Evolutionary conservation across 345 rosid genomes (phyloP), one percentile per base, ranked within the genome.

Genomic region (Heritiera fomes): DNA sequence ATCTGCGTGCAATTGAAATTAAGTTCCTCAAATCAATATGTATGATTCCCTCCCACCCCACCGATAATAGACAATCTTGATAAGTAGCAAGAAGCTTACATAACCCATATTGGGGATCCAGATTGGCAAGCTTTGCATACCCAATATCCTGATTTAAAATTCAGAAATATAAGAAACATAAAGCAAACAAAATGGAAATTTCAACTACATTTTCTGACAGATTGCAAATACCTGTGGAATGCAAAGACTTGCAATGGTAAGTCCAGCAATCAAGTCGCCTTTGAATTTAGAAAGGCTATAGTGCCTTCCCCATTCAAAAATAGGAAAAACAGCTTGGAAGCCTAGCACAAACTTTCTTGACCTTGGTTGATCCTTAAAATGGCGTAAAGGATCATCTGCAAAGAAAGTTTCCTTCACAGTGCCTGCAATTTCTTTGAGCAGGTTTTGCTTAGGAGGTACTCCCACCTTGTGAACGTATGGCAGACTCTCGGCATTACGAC

Each of bases 181-280:
- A 69, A 58, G 53, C 28, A 67, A 28, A 23, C 28, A 38, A 13
- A 34, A 9, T 14, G 5, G 8, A 55, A 53, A 30, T 28, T 67
- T 34, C 18, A 30, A 64, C 66, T 75, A 61, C 6, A 34, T 53
- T 70, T 59, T 71, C 70, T 7, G 18, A 8, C 64, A 30, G 8
- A 23, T 12, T 5, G 69, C 9, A 2, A 11, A 8, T 81, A 89
- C 98, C 97, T 94, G 98, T 49, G 98, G 97, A 83, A 95, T 91
- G 88, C 98, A 93, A 56, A 94, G 98, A 82, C 97, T 94, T 55
- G 98, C 98, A 77, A 93, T 94, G 61, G 98, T 95, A 43, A 95
- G 88, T 41, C 98, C 98, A 14, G 98, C 88, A 5, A 93, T 90
- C 28, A 95, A 59, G 79, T 95, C 98, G 3, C 98, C 95, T 64